Percentiles rank a stretch among this genome's conserved stretches.
Evolutionary conservation across 768 basidiomycete genomes (phyloP).

Genomic region (Serendipita indica): DNA sequence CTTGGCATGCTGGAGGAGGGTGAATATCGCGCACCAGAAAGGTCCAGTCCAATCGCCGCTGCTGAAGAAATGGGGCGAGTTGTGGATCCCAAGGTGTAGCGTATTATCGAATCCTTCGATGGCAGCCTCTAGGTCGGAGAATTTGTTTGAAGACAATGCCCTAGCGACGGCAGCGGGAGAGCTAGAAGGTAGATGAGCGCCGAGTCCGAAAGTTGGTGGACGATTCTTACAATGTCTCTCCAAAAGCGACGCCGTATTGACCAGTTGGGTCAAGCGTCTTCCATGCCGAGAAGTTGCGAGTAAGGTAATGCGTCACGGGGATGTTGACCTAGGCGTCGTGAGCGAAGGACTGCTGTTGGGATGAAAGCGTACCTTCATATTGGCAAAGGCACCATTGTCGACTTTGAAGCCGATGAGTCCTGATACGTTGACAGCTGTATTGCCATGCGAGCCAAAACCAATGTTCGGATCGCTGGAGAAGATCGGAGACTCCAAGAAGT

Average conservation of each 20-base stretch:
- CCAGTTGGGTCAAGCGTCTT: not conserved
- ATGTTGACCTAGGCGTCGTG: not conserved
- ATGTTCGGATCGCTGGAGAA: not conserved
- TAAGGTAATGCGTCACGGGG: not conserved
- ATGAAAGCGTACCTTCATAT: not conserved
- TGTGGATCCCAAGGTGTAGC: not conserved
- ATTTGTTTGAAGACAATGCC: not conserved
- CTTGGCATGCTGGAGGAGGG: not conserved
- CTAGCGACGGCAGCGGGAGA: not conserved
- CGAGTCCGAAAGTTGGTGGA: not conserved
- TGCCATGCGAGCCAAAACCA: not conserved
- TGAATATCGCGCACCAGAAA: not conserved
- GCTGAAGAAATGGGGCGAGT: not conserved
- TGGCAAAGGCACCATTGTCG: constrained; percentile 2
- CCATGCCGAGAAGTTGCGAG: not conserved
- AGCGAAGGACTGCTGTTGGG: not conserved
- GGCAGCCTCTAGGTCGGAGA: not conserved
- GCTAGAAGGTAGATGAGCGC: not conserved
- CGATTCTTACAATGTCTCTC: not conserved
- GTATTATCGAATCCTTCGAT: not conserved
- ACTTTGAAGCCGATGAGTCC: not conserved
- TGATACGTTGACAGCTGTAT: not conserved
- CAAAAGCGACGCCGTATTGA: not conserved
- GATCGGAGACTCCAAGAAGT: not conserved
- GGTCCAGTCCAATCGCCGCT: constrained; percentile 2